Conservation (phyloP, 352 stramenopile species). For the Phytophthora cactorum region DNA sequence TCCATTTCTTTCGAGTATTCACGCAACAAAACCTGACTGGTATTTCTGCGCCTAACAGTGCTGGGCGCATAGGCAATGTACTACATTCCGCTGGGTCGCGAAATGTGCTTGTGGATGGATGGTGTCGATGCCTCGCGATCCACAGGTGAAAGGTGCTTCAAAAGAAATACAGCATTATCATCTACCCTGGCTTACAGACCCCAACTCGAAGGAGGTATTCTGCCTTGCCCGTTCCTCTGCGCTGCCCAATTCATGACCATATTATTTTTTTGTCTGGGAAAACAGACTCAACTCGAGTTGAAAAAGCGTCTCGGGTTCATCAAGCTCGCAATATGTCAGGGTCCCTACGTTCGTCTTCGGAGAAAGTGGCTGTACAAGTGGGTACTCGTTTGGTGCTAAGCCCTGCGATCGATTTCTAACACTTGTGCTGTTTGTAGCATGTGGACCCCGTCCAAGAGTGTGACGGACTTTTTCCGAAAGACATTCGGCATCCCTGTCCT, state of each 20-base stretch:
- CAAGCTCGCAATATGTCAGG: constrained; percentile 45
- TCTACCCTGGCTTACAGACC: constrained; percentile 48
- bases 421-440: constrained; percentile 18
- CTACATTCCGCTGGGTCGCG: constrained; percentile 60
- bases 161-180: constrained; percentile 37
- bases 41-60: constrained; percentile 20
- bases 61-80: constrained; percentile 68
- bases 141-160: constrained; percentile 44
- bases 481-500: constrained; percentile 38
- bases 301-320: constrained; percentile 49
- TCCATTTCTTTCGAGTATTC: too few relatives aligned
- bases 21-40: too few relatives aligned
- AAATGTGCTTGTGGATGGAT: constrained; percentile 65
- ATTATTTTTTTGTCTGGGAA: neutral
- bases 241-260: too few relatives aligned
- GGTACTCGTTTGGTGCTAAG: neutral
- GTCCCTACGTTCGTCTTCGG: constrained; percentile 51
- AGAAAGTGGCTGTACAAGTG: constrained; percentile 56
- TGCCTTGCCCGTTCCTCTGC: neutral
- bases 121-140: constrained; percentile 50
- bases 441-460: constrained; percentile 36
- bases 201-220: constrained; percentile 37
- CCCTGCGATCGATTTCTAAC: neutral
- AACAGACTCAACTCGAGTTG: constrained; percentile 39
- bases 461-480: constrained; percentile 35